A percentile compares a stretch with the other conserved stretches of the same genome.
These are phyloP conservation scores for Calophaca sinica DNA, from an alignment of 306 rosid species.

Conservation along the genomic window DNA sequence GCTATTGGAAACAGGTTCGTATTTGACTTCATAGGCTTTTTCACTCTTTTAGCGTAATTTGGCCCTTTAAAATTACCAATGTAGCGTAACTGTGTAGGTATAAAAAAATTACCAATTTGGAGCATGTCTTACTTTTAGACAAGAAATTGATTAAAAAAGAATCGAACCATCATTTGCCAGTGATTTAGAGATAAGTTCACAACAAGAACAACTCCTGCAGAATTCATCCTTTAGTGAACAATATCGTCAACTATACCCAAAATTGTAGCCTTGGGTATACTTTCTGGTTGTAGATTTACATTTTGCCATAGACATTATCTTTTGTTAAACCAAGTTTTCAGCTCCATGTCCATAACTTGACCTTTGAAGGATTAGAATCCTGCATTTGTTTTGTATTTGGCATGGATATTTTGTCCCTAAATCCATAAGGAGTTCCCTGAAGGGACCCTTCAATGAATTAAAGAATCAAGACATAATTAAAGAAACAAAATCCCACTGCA, in stretches of 20 bases:
- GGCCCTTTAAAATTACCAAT: neutral
- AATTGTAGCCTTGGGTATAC: too few relatives aligned
- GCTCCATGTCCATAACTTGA: neutral
- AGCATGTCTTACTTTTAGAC: too few relatives aligned
- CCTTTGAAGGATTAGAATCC: conserved; percentile 12
- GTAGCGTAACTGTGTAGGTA: neutral
- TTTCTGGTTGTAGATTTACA: too few relatives aligned
- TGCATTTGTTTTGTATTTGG: neutral
- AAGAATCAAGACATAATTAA: neutral
- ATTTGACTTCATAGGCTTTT: neutral
- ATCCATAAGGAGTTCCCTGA: neutral
- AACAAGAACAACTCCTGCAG: too few relatives aligned
- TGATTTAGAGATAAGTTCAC: too few relatives aligned
- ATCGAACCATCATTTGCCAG: too few relatives aligned
- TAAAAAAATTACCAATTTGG: too few relatives aligned
- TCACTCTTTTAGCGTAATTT: neutral
- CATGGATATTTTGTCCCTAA: neutral
- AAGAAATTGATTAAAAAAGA: too few relatives aligned
- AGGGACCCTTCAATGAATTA: neutral
- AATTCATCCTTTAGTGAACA: too few relatives aligned
- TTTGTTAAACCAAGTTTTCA: too few relatives aligned
- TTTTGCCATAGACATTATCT: too few relatives aligned
- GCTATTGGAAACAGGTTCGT: conserved; percentile 73
- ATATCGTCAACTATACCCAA: too few relatives aligned
- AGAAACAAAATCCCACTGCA: neutral